Percentiles rank a stretch among this genome's conserved stretches.
Evolutionary conservation across 306 rosid species (phyloP).

Genomic region (Prunus davidiana): DNA sequence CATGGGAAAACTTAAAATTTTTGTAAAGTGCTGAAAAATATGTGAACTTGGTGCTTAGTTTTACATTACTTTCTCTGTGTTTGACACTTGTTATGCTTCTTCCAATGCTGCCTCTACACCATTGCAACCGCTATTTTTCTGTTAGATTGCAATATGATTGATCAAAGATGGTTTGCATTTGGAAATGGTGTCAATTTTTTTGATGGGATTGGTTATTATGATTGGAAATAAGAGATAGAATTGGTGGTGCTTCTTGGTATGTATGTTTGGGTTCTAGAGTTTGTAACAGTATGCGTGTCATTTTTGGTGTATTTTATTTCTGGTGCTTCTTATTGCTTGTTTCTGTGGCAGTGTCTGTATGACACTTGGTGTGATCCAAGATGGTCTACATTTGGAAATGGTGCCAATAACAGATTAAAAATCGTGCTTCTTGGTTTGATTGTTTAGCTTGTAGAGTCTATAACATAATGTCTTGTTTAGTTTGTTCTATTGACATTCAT

Average conservation of each 20-base stretch:
- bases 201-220: background rate
- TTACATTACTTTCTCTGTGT: background rate
- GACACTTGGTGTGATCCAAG: background rate
- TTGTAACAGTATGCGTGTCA: background rate
- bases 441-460: background rate
- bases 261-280: background rate
- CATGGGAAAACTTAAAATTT: background rate
- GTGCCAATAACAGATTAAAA: background rate
- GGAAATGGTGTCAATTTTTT: background rate
- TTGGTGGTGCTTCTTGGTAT: background rate
- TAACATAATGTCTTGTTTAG: background rate
- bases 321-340: background rate
- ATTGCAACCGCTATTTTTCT: background rate
- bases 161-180: background rate
- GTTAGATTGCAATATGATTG: background rate
- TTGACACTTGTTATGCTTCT: background rate
- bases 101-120: background rate
- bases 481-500: slow-evolving; percentile 20
- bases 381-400: slow-evolving; percentile 3
- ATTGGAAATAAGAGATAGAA: background rate
- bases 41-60: background rate
- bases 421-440: background rate
- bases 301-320: slow-evolving; percentile 5
- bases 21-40: background rate
- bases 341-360: background rate